Evolutionary conservation across 495 filamentous ascomycete species (phyloP).

Genomic region (Aspergillus bertholletiae): DNA sequence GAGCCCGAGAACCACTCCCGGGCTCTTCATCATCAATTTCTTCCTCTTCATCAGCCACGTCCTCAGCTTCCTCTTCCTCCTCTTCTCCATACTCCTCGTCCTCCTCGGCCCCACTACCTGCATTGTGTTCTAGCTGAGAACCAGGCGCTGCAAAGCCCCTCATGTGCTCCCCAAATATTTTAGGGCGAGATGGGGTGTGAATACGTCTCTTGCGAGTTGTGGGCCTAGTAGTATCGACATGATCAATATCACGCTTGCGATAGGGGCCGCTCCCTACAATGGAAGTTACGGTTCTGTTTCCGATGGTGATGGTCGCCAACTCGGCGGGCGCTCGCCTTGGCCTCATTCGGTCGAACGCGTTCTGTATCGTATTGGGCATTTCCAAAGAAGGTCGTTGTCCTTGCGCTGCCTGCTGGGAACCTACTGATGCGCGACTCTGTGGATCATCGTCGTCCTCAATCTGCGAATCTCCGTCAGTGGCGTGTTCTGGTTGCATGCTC

Average conservation of each 20-base stretch:
- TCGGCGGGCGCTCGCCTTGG: conserved; percentile 62
- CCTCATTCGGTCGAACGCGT: conserved; percentile 65
- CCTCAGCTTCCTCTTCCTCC: conserved; percentile 30
- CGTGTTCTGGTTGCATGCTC: neutral
- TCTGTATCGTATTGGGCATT: conserved; percentile 51
- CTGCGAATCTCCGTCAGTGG: neutral
- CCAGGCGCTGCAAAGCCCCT: conserved; percentile 74
- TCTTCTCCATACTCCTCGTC: conserved; percentile 23
- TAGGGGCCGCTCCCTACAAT: conserved; percentile 49
- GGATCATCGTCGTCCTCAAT: neutral
- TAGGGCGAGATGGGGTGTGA: conserved; percentile 40
- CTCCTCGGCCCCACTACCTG: conserved; percentile 24
- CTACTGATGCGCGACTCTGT: neutral
- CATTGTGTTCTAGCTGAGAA: conserved; percentile 32
- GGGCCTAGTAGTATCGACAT: conserved; percentile 13
- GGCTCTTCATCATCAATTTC: conserved; percentile 21
- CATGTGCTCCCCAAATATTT: conserved; percentile 63
- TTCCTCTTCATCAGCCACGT: neutral
- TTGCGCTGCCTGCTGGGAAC: conserved; percentile 3
- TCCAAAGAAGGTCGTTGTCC: conserved; percentile 17
- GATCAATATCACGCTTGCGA: conserved; percentile 32
- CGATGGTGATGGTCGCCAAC: conserved; percentile 86
- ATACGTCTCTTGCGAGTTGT: conserved; percentile 31
- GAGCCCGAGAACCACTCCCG: conserved; percentile 11
- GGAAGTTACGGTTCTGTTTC: conserved; percentile 67